These are phyloP conservation scores for Chrysoporthe puriensis DNA, from an alignment of 2,329 filamentous ascomycete species.

Conservation along the genomic window DNA sequence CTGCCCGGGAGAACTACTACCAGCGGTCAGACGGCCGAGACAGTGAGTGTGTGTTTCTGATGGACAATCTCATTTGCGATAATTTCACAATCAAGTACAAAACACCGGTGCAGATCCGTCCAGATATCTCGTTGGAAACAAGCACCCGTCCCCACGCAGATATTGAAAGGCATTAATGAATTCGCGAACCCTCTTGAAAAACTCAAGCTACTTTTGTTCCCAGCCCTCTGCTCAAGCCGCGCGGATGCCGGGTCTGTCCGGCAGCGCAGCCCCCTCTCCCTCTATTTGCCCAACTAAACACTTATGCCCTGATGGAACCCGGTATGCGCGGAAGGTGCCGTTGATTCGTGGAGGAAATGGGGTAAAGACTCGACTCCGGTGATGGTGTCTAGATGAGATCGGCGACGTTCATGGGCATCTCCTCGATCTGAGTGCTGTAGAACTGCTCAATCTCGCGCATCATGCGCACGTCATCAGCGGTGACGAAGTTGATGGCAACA, in stretches of 20 bases:
- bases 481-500: slow-evolving; percentile 99
- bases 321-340: slow-evolving; percentile 26
- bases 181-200: slow-evolving; percentile 27
- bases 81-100: slow-evolving; percentile 26
- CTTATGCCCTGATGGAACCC: slow-evolving; percentile 25
- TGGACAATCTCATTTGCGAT: slow-evolving; percentile 26
- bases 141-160: slow-evolving; percentile 15
- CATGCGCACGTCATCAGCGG: slow-evolving; percentile 96
- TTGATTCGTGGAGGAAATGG: slow-evolving; percentile 27
- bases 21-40: not conserved
- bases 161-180: slow-evolving; percentile 30
- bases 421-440: slow-evolving; percentile 89
- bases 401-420: slow-evolving; percentile 97
- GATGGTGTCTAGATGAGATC: slow-evolving; percentile 49
- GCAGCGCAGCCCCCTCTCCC: slow-evolving; percentile 29
- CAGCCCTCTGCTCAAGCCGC: slow-evolving; percentile 23
- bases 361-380: slow-evolving; percentile 24
- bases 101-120: slow-evolving; percentile 28
- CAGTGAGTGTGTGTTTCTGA: slow-evolving; percentile 11
- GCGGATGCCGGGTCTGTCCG: slow-evolving; percentile 23
- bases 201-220: slow-evolving; percentile 28
- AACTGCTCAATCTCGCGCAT: slow-evolving; percentile 84
- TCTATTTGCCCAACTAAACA: slow-evolving; percentile 30
- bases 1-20: not conserved
- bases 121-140: slow-evolving; percentile 20